These are phyloP conservation scores for Stramenopiles sp. DNA, from an alignment of 352 stramenopile species.

Conservation along the genomic window DNA sequence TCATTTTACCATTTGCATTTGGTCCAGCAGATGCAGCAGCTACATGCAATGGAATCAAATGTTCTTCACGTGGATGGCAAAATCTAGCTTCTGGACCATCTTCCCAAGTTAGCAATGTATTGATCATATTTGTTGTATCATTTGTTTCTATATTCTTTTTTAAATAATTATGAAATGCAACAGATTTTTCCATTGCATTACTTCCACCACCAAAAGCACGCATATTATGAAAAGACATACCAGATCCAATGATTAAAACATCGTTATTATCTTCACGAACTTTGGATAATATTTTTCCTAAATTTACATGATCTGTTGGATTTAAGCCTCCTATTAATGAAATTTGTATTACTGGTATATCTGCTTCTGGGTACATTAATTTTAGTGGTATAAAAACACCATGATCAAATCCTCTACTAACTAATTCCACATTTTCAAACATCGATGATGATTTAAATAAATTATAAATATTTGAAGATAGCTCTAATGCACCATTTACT, in stretches of 20 bases:
- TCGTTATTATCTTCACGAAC: slow-evolving; percentile 41
- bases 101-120: too few species aligned
- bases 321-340: slow-evolving; percentile 40
- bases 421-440: slow-evolving; percentile 26
- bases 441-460: slow-evolving; percentile 35
- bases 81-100: too few species aligned
- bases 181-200: too few species aligned
- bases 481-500: slow-evolving; percentile 36
- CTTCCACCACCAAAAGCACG: too few species aligned
- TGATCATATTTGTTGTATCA: too few species aligned
- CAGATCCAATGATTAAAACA: slow-evolving; percentile 60
- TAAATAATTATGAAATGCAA: too few species aligned
- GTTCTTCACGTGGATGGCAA: too few species aligned
- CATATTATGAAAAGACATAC: slow-evolving; percentile 23
- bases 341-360: slow-evolving; percentile 59
- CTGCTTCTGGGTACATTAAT: slow-evolving; percentile 51
- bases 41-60: too few species aligned
- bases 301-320: slow-evolving; percentile 31
- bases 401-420: slow-evolving; percentile 63
- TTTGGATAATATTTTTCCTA: slow-evolving; percentile 36
- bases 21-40: too few species aligned
- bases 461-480: slow-evolving; percentile 40
- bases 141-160: too few species aligned
- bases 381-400: slow-evolving; percentile 71
- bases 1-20: too few species aligned